A percentile compares a stretch with the other conserved stretches of the same genome.
These are phyloP conservation scores for Tulasnella sp. DNA, from an alignment of 768 basidiomycete species.

Conservation along the genomic window DNA sequence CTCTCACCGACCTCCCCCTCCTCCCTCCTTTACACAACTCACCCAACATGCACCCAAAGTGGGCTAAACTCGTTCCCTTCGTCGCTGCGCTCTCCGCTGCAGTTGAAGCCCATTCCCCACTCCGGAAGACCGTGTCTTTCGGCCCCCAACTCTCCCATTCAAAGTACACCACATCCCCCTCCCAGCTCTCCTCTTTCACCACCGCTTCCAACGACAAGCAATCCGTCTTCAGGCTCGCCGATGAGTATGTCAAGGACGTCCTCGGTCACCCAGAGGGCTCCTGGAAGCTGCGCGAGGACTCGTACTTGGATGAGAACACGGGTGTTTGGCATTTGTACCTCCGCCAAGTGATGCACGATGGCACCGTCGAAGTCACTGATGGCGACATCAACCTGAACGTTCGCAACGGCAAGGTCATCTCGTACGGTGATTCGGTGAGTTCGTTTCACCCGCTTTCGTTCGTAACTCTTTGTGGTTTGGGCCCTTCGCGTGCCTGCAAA, in stretches of 20 bases:
- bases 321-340: conserved; percentile 86
- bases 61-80: not conserved
- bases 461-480: not conserved
- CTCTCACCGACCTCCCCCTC: not conserved
- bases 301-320: conserved; percentile 75
- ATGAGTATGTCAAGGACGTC: conserved; percentile 44
- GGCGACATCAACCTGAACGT: conserved; percentile 92
- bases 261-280: conserved; percentile 29
- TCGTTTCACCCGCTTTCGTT: not conserved
- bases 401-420: conserved; percentile 69
- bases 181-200: conserved; percentile 31
- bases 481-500: not conserved
- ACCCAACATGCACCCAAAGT: not conserved
- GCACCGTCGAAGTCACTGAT: conserved; percentile 80
- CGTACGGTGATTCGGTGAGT: conserved; percentile 78
- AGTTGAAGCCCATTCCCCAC: not conserved
- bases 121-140: conserved; percentile 81
- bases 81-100: not conserved
- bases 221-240: conserved; percentile 53
- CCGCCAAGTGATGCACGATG: conserved; percentile 54
- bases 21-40: not conserved
- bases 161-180: conserved; percentile 27
- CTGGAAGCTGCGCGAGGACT: conserved; percentile 53
- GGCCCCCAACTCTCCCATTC: conserved; percentile 68
- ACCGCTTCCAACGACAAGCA: conserved; percentile 17